A percentile compares a stretch with the other conserved stretches of the same genome.
Evolutionary conservation across 164 flowering plant species (phyloP).

Genomic region (Hamamelis virginiana): DNA sequence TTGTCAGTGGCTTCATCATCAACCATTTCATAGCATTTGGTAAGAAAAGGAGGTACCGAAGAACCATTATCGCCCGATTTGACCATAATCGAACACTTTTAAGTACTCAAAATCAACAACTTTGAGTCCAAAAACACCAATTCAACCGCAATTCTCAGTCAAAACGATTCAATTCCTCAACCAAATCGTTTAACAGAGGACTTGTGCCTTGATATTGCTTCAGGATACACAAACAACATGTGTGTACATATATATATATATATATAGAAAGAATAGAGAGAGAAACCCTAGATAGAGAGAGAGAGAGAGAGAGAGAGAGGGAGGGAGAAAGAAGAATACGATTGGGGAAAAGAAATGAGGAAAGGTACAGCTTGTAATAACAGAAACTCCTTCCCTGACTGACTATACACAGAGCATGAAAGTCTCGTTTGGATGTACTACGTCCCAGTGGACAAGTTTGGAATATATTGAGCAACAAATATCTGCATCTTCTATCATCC

Average conservation of each 20-base stretch:
- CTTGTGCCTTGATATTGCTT: background rate
- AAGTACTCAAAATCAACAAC: background rate
- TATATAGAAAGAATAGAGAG: background rate
- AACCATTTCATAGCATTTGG: conserved; percentile 56
- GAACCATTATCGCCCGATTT: conserved; percentile 18
- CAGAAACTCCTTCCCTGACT: background rate
- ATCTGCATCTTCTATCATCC: too few relatives aligned
- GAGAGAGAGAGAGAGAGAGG: too few relatives aligned
- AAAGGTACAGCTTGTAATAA: too few relatives aligned
- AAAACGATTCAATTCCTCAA: background rate
- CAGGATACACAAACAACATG: background rate
- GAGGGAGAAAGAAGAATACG: too few relatives aligned
- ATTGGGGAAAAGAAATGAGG: too few relatives aligned
- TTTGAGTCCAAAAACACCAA: too few relatives aligned
- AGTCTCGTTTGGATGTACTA: background rate
- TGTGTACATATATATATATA: background rate
- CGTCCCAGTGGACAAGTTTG: too few relatives aligned
- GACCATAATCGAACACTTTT: conserved; percentile 22
- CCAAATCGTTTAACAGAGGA: background rate
- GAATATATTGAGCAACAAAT: too few relatives aligned
- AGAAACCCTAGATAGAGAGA: background rate
- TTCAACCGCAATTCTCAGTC: background rate
- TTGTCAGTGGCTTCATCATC: conserved; percentile 39
- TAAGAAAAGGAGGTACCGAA: conserved; percentile 42
- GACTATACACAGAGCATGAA: background rate